Evolutionary conservation across 2,329 filamentous ascomycete species (phyloP).

Genomic region (Sporothrix schenckii): DNA sequence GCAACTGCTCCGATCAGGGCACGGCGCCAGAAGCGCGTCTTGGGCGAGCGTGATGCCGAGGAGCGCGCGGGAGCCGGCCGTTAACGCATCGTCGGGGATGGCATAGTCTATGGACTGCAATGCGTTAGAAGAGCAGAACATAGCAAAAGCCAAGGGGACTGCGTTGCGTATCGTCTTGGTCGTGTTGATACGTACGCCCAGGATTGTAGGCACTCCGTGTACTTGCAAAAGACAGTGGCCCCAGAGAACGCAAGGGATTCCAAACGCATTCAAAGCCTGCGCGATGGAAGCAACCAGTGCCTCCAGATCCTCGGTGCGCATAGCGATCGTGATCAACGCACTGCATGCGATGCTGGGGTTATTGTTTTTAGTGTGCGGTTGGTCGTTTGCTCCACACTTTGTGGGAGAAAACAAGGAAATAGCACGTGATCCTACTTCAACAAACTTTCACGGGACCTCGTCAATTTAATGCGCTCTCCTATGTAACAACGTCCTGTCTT

Average conservation of each 20-base stretch:
- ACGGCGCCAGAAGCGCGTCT: constrained; percentile 4
- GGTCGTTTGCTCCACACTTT: too few species aligned
- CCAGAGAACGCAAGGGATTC: constrained; percentile 29
- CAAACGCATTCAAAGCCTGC: constrained; percentile 17
- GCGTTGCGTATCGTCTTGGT: too few species aligned
- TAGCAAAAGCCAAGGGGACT: too few species aligned
- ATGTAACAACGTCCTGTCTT: too few species aligned
- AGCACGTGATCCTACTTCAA: too few species aligned
- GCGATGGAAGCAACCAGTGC: constrained; percentile 24
- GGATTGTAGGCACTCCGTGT: constrained; percentile 26
- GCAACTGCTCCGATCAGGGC: background rate
- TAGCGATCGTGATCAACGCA: background rate
- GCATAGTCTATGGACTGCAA: constrained; percentile 29
- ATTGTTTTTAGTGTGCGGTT: too few species aligned
- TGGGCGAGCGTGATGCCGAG: background rate
- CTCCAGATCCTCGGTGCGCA: constrained; percentile 4
- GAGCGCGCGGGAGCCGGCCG: constrained; percentile 5
- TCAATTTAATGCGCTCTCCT: too few species aligned
- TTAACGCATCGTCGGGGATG: constrained; percentile 25
- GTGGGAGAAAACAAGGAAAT: too few species aligned
- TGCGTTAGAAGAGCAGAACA: too few species aligned
- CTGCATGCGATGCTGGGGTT: too few species aligned
- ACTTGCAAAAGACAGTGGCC: constrained; percentile 28
- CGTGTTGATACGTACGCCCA: constrained; percentile 21
- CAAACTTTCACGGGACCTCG: too few species aligned